Evolutionary conservation across 2,329 filamentous ascomycete genomes (phyloP).

Genomic region (Alternaria rosae): DNA sequence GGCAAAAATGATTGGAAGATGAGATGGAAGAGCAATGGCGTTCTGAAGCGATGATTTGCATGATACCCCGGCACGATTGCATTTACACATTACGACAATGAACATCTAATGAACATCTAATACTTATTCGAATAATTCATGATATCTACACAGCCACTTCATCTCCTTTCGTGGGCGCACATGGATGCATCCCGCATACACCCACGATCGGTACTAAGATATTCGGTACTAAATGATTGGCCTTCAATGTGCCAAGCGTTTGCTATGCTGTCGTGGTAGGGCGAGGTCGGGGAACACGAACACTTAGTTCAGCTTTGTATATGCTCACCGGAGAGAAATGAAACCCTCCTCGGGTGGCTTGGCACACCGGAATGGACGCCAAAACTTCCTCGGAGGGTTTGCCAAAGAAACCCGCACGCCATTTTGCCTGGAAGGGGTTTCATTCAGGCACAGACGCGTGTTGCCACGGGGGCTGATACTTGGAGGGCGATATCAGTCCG

Average conservation of each 20-base stretch:
- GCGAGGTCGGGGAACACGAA: neutral
- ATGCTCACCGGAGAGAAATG: neutral
- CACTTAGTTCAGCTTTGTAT: neutral
- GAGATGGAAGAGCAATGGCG: neutral
- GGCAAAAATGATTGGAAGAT: neutral
- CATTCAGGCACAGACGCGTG: neutral
- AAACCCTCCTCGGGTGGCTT: neutral
- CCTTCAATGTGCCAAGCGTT: neutral
- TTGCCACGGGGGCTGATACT: neutral
- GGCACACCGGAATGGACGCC: neutral
- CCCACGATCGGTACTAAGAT: neutral
- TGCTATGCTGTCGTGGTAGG: neutral
- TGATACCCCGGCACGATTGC: neutral
- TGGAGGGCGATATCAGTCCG: neutral
- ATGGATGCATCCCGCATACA: neutral
- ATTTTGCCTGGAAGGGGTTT: neutral
- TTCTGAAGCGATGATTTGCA: neutral
- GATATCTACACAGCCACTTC: neutral
- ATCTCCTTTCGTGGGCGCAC: neutral
- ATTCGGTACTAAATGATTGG: neutral
- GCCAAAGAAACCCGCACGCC: neutral
- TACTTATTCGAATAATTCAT: neutral
- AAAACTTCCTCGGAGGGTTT: neutral
- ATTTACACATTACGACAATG: neutral
- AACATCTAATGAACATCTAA: no score